Percentiles rank a stretch among this genome's conserved stretches.
Evolutionary conservation across 768 basidiomycete genomes (phyloP).

Genomic region (Kwoniella dendrophila): DNA sequence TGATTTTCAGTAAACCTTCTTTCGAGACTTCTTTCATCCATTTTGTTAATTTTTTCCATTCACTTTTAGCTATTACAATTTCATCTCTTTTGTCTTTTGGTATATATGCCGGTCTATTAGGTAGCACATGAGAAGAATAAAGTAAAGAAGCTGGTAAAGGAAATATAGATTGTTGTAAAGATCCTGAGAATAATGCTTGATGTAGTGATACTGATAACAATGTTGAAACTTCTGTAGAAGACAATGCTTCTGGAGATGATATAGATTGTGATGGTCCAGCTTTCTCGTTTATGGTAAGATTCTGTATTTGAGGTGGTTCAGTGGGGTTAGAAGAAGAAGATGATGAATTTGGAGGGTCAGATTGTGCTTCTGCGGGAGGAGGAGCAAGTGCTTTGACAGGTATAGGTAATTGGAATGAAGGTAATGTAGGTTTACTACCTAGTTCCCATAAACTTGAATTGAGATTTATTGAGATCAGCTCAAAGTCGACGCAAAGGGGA

Average conservation of each 20-base stretch:
- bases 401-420: constrained; percentile 28
- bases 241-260: constrained; percentile 6
- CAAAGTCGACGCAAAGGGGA: background rate
- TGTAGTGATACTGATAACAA: constrained; percentile 37
- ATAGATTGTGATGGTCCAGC: constrained; percentile 7
- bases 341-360: constrained; percentile 5
- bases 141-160: constrained; percentile 76
- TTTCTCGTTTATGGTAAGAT: constrained; percentile 6
- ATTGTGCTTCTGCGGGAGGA: constrained; percentile 15
- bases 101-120: constrained; percentile 74
- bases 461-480: background rate
- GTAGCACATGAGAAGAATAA: constrained; percentile 75
- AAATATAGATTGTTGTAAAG: constrained; percentile 63
- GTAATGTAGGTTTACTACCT: constrained; percentile 37
- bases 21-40: constrained; percentile 81
- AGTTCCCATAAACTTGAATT: constrained; percentile 50
- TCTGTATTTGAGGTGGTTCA: background rate
- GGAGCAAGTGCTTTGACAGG: constrained; percentile 30
- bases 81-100: constrained; percentile 49
- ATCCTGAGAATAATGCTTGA: constrained; percentile 42
- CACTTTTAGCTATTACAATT: constrained; percentile 69
- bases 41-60: constrained; percentile 75
- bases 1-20: constrained; percentile 69
- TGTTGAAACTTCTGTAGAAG: constrained; percentile 42
- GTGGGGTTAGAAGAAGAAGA: constrained; percentile 4